phyloP scores from a whole-genome alignment of 2,329 filamentous ascomycete genomes.

The Whalleya microplaca region DNA sequence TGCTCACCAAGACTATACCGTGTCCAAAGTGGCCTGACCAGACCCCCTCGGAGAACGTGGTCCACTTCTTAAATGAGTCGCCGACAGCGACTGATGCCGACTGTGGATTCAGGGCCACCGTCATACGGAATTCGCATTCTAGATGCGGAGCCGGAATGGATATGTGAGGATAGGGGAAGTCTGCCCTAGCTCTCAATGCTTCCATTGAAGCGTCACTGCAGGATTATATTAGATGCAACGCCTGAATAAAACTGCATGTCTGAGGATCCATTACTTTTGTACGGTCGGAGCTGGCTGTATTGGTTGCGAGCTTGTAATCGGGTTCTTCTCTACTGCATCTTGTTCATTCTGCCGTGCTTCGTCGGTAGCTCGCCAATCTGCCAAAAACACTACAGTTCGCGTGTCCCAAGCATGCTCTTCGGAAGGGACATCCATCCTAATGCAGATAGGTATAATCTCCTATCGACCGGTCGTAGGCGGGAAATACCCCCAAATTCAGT shows the following conservation, averaged over 20 bases:
- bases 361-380: conserved; percentile 14
- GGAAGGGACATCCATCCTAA: conserved; percentile 2
- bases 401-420: conserved; percentile 34
- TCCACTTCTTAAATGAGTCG: conserved; percentile 33
- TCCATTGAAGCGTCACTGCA: conserved; percentile 9
- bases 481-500: background rate
- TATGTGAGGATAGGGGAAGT: conserved; percentile 29
- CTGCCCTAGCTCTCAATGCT: conserved; percentile 11
- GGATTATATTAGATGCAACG: conserved; percentile 8
- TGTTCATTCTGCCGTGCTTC: conserved; percentile 35
- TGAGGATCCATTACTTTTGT: conserved; percentile 5
- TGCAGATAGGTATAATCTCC: background rate
- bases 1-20: conserved; percentile 32
- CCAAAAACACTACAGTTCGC: conserved; percentile 16
- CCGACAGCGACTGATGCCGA: conserved; percentile 31
- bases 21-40: conserved; percentile 36
- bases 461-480: background rate
- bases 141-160: conserved; percentile 32
- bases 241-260: too few relatives aligned
- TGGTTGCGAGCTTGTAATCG: conserved; percentile 17
- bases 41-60: conserved; percentile 32
- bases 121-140: conserved; percentile 36
- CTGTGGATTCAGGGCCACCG: conserved; percentile 29
- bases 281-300: background rate
- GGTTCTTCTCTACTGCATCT: conserved; percentile 32